A percentile compares a stretch with the other conserved stretches of the same genome.
phyloP scores from a whole-genome alignment of 2,329 filamentous ascomycete genomes.

The Penicillium sp. region DNA sequence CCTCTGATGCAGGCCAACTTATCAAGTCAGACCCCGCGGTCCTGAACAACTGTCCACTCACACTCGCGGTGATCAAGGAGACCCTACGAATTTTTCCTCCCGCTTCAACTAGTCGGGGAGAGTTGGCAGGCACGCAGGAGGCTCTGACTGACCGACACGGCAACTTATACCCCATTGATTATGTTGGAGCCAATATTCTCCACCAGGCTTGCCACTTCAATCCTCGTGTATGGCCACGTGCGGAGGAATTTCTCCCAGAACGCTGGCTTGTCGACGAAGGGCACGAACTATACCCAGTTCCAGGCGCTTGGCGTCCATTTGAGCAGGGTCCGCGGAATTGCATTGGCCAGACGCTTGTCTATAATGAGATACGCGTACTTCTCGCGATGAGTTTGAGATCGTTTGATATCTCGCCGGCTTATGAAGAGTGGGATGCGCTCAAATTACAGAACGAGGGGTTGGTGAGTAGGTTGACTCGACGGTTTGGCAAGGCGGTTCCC shows the following conservation, averaged over 20 bases:
- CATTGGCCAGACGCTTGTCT: constrained; percentile 1
- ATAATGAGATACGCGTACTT: background rate
- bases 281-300: background rate
- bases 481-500: no score
- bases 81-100: background rate
- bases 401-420: background rate
- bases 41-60: background rate
- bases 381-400: background rate
- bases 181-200: background rate
- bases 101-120: background rate
- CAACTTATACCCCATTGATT: background rate
- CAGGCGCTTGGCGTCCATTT: background rate
- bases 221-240: background rate
- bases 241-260: background rate
- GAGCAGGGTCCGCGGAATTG: constrained; percentile 1
- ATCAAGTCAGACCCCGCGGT: background rate
- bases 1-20: background rate
- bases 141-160: background rate
- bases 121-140: no score
- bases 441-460: background rate
- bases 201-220: background rate
- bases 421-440: constrained; percentile 2
- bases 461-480: no score
- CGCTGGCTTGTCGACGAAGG: background rate
- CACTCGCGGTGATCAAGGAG: background rate